These are phyloP conservation scores for Cryptococcus floricola DNA, from an alignment of 1,284 basidiomycete genomes.

Conservation along the genomic window DNA sequence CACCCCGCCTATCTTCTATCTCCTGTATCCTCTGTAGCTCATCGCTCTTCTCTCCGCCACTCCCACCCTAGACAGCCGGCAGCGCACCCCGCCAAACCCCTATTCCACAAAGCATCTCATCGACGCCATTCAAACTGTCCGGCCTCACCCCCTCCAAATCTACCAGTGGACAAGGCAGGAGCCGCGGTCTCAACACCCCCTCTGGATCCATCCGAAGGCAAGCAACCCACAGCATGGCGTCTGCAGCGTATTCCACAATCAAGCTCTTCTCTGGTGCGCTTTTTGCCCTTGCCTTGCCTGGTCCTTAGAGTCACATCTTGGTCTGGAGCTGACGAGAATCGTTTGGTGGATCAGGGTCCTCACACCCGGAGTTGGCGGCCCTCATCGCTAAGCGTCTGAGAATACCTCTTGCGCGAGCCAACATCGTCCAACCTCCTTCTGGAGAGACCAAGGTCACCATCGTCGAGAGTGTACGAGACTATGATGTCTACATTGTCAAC, in stretches of 20 bases:
- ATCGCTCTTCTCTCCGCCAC: neutral
- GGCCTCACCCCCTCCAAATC: neutral
- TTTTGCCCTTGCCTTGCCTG: neutral
- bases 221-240: conserved; percentile 29
- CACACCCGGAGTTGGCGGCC: conserved; percentile 91
- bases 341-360: conserved; percentile 60
- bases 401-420: conserved; percentile 74
- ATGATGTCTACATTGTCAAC: conserved; percentile 99
- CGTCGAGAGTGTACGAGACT: conserved; percentile 91
- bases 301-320: neutral
- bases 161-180: neutral
- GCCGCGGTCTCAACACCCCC: neutral
- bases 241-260: conserved; percentile 55
- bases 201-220: neutral
- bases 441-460: conserved; percentile 92
- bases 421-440: conserved; percentile 81
- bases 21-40: neutral
- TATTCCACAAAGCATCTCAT: neutral
- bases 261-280: conserved; percentile 84
- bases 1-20: neutral
- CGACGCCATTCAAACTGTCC: neutral
- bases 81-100: too few relatives aligned
- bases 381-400: conserved; percentile 89
- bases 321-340: neutral
- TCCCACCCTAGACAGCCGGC: too few relatives aligned